Evolutionary conservation across 164 flowering plant genomes (phyloP).

Genomic region (Brasenia schreberi): DNA sequence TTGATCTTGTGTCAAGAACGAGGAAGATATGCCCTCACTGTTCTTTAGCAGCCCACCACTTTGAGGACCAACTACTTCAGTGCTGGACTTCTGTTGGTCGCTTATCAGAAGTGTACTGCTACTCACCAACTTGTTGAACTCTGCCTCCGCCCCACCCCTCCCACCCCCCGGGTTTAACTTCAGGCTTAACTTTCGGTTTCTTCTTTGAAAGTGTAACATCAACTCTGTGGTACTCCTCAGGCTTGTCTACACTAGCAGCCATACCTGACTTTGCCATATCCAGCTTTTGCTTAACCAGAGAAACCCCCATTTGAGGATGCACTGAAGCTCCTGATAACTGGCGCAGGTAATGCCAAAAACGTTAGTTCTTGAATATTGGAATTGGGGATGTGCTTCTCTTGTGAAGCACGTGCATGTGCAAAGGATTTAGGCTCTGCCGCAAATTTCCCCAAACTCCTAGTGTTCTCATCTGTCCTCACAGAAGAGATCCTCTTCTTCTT

Average conservation of each 20-base stretch:
- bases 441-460: not conserved
- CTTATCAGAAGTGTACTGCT: slow-evolving; percentile 2
- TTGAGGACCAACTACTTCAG: not conserved
- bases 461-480: slow-evolving; percentile 8
- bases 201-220: slow-evolving; percentile 7
- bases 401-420: slow-evolving; percentile 8
- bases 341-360: slow-evolving; percentile 1
- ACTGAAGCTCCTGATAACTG: slow-evolving; percentile 1
- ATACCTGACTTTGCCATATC: slow-evolving; percentile 4
- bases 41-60: not conserved
- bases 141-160: not conserved
- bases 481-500: slow-evolving; percentile 9
- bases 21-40: not conserved
- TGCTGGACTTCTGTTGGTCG: not conserved
- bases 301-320: not conserved
- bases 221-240: slow-evolving; percentile 2
- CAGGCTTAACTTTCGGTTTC: slow-evolving; percentile 11
- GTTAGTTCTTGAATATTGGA: not conserved
- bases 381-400: slow-evolving; percentile 4
- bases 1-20: not conserved
- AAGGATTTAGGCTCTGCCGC: slow-evolving; percentile 4
- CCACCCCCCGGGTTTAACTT: slow-evolving; percentile 5
- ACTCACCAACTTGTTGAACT: slow-evolving; percentile 1
- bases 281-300: slow-evolving; percentile 4
- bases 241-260: slow-evolving; percentile 1